Base-by-base conservation (phyloP, 2,329 filamentous ascomycete genomes). In the Penicillium thymicola region DNA sequence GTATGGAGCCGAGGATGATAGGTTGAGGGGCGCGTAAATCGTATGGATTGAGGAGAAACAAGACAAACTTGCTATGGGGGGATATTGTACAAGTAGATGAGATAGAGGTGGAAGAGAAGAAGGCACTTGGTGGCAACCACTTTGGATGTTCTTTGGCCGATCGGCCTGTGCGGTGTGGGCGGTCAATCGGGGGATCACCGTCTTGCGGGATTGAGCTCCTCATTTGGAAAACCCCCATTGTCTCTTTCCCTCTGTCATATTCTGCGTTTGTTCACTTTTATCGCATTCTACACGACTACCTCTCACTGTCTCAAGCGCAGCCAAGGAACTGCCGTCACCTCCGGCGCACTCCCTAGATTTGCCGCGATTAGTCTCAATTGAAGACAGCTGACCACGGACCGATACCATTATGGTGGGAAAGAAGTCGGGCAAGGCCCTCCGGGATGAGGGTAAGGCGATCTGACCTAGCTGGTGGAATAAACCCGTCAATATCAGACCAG, bases 361-460 rank as follows among this genome's bases (percentile, higher is more conserved):
- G 41, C 41, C 37, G 54, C 53, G 54, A 37, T 44, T 13, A 21
- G 32, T 53, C 32, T 37, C 46, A 47, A 58, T 57, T 55, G 46
- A 59, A 36, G 41, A 51, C n/a, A 47, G 32, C 28, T 23, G 38
- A 45, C 40, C 34, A 44, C 44, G n/a, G 27, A 36, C 32, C 25
- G 52, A 54, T 41, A 34, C 46, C 70, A 76, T 58, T 44, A 87
- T 87, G 85, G 85, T 86, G 42, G 84, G 83, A 61, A 88, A 87
- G 72, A 87, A 86, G 68, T 86, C 84, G 36, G 83, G 83, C 51
- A 82, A 82, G 69, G 82, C 83, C 65, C 75, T 85, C 65, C 76
- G 81, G 69, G 84, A 87, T 73, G 84, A 88, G 72, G 78, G 78
- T 79, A 63, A 55, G 67, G 68, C 44, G 25, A 28, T 36, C 28